These are phyloP conservation scores for Fragosphaeria purpurea DNA, from an alignment of 2,329 filamentous ascomycete species.

Conservation along the genomic window DNA sequence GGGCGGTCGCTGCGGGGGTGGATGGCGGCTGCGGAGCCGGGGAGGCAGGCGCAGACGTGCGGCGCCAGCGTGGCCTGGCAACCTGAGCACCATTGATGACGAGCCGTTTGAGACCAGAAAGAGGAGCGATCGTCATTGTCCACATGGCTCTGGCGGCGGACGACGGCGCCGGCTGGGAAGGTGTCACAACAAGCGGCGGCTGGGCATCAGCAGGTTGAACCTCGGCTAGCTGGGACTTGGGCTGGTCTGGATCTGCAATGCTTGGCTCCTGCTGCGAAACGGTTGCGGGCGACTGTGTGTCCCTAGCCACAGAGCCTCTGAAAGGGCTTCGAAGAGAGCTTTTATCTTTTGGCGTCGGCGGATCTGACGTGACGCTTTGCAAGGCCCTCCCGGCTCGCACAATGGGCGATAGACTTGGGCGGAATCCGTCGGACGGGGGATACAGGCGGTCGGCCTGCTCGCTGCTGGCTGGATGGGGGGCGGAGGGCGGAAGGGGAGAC, in stretches of 20 bases:
- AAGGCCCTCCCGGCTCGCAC: conserved; percentile 47
- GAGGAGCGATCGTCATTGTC: conserved; percentile 18
- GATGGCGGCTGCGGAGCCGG: background rate
- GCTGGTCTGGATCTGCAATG: conserved; percentile 3
- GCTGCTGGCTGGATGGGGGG: background rate
- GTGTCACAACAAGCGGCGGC: background rate
- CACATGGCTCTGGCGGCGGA: conserved; percentile 15
- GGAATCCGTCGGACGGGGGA: conserved; percentile 20
- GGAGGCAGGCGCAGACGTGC: background rate
- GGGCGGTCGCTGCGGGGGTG: background rate
- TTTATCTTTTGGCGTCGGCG: conserved; percentile 43
- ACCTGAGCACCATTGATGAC: conserved; percentile 21
- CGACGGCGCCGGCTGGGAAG: background rate
- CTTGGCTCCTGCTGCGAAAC: background rate
- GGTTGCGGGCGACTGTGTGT: conserved; percentile 20
- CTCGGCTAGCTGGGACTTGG: background rate
- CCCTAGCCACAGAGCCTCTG: conserved; percentile 26
- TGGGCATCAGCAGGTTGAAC: background rate
- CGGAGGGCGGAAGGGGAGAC: conserved; percentile 2
- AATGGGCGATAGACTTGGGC: conserved; percentile 45
- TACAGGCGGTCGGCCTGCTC: conserved; percentile 14
- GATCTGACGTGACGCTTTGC: conserved; percentile 49
- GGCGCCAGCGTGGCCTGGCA: conserved; percentile 17
- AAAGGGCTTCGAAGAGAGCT: conserved; percentile 47
- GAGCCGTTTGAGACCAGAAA: conserved; percentile 22